phyloP scores from a whole-genome alignment of 2,329 filamentous ascomycete genomes.

The Pleurostoma richardsiae region DNA sequence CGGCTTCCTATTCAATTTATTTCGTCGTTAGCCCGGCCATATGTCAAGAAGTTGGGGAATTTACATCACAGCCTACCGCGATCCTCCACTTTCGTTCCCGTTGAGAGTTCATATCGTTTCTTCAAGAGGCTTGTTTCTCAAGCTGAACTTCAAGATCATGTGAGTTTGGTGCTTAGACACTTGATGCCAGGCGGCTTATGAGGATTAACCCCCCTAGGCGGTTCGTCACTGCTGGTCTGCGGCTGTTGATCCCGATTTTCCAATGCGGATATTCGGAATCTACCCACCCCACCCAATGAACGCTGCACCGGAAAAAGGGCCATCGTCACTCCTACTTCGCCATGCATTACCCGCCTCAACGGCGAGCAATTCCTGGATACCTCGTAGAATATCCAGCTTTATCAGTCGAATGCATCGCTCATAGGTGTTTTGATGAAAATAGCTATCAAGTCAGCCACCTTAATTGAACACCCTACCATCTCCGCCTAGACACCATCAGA shows the following conservation, averaged over 20 bases:
- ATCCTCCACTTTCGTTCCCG: conserved; percentile 43
- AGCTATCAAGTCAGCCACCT: not conserved
- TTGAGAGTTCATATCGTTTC: not conserved
- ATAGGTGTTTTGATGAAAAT: too few species aligned
- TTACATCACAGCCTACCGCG: conserved; percentile 49
- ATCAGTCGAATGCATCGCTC: too few species aligned
- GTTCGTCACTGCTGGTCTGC: not conserved
- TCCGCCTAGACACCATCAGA: too few species aligned
- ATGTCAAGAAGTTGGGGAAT: conserved; percentile 14
- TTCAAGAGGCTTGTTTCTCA: conserved; percentile 2
- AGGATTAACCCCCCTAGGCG: too few species aligned
- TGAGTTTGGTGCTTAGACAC: not conserved
- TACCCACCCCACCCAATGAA: too few species aligned
- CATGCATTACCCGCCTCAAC: too few species aligned
- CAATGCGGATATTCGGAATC: conserved; percentile 2
- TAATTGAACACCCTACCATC: not conserved
- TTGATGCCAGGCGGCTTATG: not conserved
- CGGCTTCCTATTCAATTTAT: conserved; percentile 54
- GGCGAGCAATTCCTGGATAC: too few species aligned
- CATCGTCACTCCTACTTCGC: too few species aligned
- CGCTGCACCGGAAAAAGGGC: too few species aligned
- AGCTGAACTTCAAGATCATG: not conserved
- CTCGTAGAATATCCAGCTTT: too few species aligned
- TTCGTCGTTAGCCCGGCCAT: not conserved
- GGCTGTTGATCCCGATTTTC: conserved; percentile 4